Evolutionary conservation across 2,329 filamentous ascomycete species (phyloP).

Genomic region (Arthrobotrys iridis): DNA sequence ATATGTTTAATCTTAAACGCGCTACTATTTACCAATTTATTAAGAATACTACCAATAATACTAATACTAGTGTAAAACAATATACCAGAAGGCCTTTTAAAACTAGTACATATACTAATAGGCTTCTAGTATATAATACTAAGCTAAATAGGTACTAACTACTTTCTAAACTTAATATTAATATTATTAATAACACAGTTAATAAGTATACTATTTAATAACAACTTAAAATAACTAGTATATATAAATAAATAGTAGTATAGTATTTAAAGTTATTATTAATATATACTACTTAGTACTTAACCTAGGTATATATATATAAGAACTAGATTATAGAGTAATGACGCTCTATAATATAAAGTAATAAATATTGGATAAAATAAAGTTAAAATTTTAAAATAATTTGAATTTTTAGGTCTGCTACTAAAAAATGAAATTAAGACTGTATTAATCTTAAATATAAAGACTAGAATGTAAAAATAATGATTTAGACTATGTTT

Average conservation of each 20-base stretch:
- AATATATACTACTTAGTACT: background rate
- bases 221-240: background rate
- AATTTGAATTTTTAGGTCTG: no score
- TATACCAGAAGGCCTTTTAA: background rate
- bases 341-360: background rate
- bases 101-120: background rate
- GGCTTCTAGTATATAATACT: background rate
- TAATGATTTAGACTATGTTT: no score
- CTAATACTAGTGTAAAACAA: background rate
- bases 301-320: background rate
- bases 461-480: no score
- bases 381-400: background rate
- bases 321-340: background rate
- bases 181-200: background rate
- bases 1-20: background rate
- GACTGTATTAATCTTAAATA: background rate
- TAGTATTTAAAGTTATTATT: background rate
- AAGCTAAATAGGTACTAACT: background rate
- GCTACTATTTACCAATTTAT: background rate
- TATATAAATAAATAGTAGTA: background rate
- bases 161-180: background rate
- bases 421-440: background rate
- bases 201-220: background rate
- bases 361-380: background rate
- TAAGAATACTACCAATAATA: background rate